Evolutionary conservation across 768 basidiomycete genomes (phyloP).

Genomic region (Kwoniella bestiolae): DNA sequence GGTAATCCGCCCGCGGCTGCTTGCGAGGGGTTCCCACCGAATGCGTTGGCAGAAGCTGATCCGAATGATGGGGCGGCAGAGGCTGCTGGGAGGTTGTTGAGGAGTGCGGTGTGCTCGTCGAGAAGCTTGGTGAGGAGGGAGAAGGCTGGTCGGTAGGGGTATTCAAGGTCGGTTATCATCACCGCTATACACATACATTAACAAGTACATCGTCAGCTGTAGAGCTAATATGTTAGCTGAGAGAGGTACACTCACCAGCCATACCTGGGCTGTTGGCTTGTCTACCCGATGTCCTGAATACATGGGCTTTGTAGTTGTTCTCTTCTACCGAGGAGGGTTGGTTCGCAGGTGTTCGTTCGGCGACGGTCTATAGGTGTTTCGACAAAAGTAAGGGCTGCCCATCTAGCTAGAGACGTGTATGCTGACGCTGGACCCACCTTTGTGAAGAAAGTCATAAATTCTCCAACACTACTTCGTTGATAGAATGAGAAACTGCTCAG

Average conservation of each 20-base stretch:
- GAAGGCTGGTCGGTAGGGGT: conserved; percentile 95
- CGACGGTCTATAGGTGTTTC: conserved; percentile 75
- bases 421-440: conserved; percentile 54
- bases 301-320: conserved; percentile 89
- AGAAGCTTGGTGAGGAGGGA: conserved; percentile 89
- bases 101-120: conserved; percentile 84
- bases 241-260: conserved; percentile 65
- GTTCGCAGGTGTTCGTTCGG: conserved; percentile 80
- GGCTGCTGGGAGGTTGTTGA: conserved; percentile 57
- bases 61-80: conserved; percentile 45
- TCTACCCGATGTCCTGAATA: conserved; percentile 85
- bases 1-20: conserved; percentile 68
- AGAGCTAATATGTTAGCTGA: neutral
- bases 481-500: conserved; percentile 93
- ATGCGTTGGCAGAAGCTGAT: conserved; percentile 41
- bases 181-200: conserved; percentile 70
- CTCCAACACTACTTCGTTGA: conserved; percentile 80
- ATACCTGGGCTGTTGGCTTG: conserved; percentile 62
- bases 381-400: neutral
- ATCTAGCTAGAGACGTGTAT: neutral
- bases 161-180: conserved; percentile 92
- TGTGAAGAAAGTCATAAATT: conserved; percentile 92
- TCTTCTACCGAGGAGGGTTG: conserved; percentile 94
- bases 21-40: conserved; percentile 52
- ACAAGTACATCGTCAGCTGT: too few species aligned